These are phyloP conservation scores for Simplicillium aogashimaense DNA, from an alignment of 2,329 filamentous ascomycete species.

Conservation along the genomic window DNA sequence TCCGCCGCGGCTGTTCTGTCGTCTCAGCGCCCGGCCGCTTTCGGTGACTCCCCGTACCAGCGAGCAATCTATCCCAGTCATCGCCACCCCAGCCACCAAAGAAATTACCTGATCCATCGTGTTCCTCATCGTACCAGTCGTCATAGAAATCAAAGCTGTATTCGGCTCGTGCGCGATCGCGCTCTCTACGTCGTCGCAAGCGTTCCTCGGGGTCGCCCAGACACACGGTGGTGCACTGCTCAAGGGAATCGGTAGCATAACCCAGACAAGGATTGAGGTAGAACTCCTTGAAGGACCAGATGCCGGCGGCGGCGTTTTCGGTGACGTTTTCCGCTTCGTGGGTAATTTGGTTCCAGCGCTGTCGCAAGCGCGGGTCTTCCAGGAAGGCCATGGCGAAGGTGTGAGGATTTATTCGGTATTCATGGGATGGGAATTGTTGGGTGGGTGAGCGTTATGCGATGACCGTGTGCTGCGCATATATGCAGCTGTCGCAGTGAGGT, in stretches of 20 bases:
- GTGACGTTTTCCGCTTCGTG: constrained; percentile 86
- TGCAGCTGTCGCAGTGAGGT: too few relatives aligned
- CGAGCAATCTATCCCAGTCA: constrained; percentile 75
- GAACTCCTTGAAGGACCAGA: constrained; percentile 80
- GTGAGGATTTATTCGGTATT: not conserved
- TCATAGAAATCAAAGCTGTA: constrained; percentile 95
- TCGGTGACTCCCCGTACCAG: constrained; percentile 49
- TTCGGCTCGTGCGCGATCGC: constrained; percentile 58
- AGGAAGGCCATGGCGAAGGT: constrained; percentile 44
- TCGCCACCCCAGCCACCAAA: constrained; percentile 68
- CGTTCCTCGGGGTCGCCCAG: constrained; percentile 66
- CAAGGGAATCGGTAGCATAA: constrained; percentile 54
- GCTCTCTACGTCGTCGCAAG: constrained; percentile 56
- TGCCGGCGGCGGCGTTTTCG: constrained; percentile 79
- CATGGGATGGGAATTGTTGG: too few relatives aligned
- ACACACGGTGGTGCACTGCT: constrained; percentile 64
- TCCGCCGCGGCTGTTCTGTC: constrained; percentile 57
- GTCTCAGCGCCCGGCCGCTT: constrained; percentile 21
- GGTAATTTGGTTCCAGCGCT: constrained; percentile 86
- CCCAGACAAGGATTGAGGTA: constrained; percentile 77
- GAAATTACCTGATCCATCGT: constrained; percentile 42
- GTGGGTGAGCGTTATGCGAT: too few relatives aligned
- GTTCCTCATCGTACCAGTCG: constrained; percentile 71
- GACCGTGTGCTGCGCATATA: too few relatives aligned
- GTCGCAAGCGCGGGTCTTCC: constrained; percentile 79